phyloP scores from a whole-genome alignment of 345 rosid species.

The Salix brachista region DNA sequence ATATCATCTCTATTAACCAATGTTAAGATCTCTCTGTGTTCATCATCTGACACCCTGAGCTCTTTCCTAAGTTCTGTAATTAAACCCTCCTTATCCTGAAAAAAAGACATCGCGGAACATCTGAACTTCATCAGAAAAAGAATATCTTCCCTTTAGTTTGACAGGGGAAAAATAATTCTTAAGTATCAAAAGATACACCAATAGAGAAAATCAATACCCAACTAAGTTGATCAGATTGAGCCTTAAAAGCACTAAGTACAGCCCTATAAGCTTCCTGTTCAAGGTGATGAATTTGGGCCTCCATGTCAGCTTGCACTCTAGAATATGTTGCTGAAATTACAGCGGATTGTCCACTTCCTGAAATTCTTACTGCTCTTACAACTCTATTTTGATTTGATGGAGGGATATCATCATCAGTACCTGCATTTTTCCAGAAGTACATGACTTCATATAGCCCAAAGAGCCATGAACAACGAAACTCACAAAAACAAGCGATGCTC shows the following conservation, averaged over 20 bases:
- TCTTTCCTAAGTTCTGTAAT: constrained; percentile 95
- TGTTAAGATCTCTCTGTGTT: constrained; percentile 83
- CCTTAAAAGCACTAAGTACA: constrained; percentile 92
- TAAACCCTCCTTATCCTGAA: constrained; percentile 87
- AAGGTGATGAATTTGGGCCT: constrained; percentile 80
- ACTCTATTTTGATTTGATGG: constrained; percentile 34
- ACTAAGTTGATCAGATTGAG: constrained; percentile 94
- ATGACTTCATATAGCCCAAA: background rate
- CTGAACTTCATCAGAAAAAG: background rate
- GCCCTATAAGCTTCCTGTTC: constrained; percentile 97
- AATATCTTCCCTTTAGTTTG: background rate
- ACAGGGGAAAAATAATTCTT: background rate
- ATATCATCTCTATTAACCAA: constrained; percentile 82
- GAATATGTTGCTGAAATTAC: constrained; percentile 36
- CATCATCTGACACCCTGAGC: constrained; percentile 91
- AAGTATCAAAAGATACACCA: background rate
- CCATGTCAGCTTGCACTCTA: constrained; percentile 55
- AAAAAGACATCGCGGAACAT: background rate
- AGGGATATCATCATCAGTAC: constrained; percentile 48
- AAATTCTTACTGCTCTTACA: constrained; percentile 28
- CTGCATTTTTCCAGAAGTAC: constrained; percentile 16
- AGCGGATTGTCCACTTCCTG: constrained; percentile 39
- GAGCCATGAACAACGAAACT: background rate
- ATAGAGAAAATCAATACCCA: constrained; percentile 56
- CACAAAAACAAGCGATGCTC: too few species aligned